These are phyloP conservation scores for Leccinum pseudoinsigne DNA, from an alignment of 1,284 basidiomycete genomes.

Conservation along the genomic window DNA sequence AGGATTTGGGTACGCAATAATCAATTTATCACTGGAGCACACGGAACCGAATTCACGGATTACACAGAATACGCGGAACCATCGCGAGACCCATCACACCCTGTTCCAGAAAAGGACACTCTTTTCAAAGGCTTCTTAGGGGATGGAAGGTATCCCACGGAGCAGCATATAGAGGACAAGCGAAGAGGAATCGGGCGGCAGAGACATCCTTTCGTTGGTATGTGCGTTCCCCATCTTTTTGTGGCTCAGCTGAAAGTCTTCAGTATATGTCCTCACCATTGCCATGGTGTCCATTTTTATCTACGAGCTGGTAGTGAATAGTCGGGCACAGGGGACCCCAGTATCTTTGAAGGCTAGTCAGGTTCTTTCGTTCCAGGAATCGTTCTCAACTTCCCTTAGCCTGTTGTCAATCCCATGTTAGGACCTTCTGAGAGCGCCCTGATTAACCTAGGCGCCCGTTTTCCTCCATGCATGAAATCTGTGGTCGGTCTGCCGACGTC, in stretches of 20 bases:
- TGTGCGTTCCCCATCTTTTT: slow-evolving; percentile 8
- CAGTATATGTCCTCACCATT: slow-evolving; percentile 63
- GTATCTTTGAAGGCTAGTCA: slow-evolving; percentile 73
- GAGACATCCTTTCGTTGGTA: slow-evolving; percentile 74
- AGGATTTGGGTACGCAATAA: slow-evolving; percentile 52
- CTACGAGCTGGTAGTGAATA: slow-evolving; percentile 78
- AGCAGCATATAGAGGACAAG: slow-evolving; percentile 85
- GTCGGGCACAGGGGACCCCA: slow-evolving; percentile 71
- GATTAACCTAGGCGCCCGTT: slow-evolving; percentile 90
- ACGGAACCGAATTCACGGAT: neutral
- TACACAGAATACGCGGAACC: slow-evolving; percentile 61
- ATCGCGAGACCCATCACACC: slow-evolving; percentile 26
- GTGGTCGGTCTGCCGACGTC: slow-evolving; percentile 62
- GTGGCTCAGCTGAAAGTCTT: slow-evolving; percentile 7
- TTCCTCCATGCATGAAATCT: slow-evolving; percentile 85
- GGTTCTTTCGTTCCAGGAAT: neutral
- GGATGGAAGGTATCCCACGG: slow-evolving; percentile 61
- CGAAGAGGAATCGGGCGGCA: slow-evolving; percentile 84
- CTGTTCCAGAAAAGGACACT: slow-evolving; percentile 38
- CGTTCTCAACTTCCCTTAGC: slow-evolving; percentile 40
- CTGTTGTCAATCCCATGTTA: slow-evolving; percentile 88
- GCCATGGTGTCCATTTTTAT: slow-evolving; percentile 76
- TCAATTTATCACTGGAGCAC: neutral
- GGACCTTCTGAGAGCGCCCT: slow-evolving; percentile 86
- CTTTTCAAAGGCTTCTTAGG: slow-evolving; percentile 44